Percentiles rank a stretch among this genome's conserved stretches.
Conservation (phyloP, 495 filamentous ascomycete genomes). For the Daldinia concentrica region DNA sequence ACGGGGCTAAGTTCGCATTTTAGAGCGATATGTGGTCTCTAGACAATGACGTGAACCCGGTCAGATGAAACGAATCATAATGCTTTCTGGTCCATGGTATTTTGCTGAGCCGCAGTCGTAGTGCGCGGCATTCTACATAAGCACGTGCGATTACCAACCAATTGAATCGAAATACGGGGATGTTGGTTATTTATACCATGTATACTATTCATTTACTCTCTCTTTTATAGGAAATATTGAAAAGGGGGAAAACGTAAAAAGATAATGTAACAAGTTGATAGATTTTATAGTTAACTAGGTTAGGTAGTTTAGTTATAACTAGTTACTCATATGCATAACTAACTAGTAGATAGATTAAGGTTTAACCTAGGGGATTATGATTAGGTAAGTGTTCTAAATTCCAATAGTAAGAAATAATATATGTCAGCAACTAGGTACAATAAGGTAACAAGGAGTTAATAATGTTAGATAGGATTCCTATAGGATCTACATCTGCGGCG, state of each 20-base stretch:
- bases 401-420: too few relatives aligned
- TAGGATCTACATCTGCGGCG: not conserved
- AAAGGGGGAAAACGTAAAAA: not conserved
- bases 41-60: not conserved
- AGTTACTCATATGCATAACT: not conserved
- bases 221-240: not conserved
- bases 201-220: not conserved
- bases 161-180: not conserved
- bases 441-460: not conserved
- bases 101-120: constrained; percentile 3
- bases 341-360: not conserved
- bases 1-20: not conserved
- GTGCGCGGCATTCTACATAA: not conserved
- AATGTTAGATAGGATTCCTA: not conserved
- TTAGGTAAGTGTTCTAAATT: not conserved
- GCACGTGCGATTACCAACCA: not conserved
- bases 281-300: not conserved
- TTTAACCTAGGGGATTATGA: not conserved
- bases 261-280: not conserved
- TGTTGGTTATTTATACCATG: not conserved
- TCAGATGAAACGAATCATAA: constrained; percentile 9
- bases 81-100: not conserved
- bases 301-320: too few relatives aligned
- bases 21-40: not conserved
- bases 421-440: not conserved